Base-by-base conservation (phyloP, 148 eudicot species). In the Rhododendron vialii region DNA sequence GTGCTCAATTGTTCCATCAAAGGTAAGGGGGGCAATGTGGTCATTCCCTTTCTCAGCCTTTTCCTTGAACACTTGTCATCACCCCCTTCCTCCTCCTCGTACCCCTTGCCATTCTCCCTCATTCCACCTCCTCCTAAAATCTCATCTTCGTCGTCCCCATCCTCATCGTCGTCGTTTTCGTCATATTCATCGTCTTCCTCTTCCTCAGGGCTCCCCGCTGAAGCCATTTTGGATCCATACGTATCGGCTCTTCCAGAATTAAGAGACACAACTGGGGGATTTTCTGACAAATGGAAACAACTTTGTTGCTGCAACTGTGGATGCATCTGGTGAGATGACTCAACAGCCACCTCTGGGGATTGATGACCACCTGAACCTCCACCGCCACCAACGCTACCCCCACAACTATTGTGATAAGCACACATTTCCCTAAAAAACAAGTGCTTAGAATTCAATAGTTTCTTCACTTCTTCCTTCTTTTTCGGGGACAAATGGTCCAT, bases 351-450 rank as follows among this genome's bases (percentile, higher is more conserved):
- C 74, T 88, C 92, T 5, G 87, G 85, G 4, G 89, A 81, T 38
- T 79, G 87, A 24, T 85, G 89, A 12, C 78, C 78, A 26, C 28
- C 78, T 41, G 81, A 71, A 87, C 30, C 83, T 22, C 76, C 82
- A 74, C 88, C 85, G 11, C 83, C 89, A 55, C 86, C 87, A 33
- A 36, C 80, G 6, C 89, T 90, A 55, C 92, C 89, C 5, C 91
- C 93, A 73, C 96, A 94, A 73, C 95, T 95, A 47, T 92, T 95
- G 86, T 96, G 98, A 87, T 96, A 96, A 75, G 98, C 98, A 87
- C 99, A 96, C 99, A 96, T 96, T 89, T 96, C 99, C 87, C 93
- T 90, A 75, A 96, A 96, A 81, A 94, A 96, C 84, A 96, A 89
- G 85, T 96, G 99, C 92, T 96, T 96, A 20, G 99, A 96, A 92